phyloP scores from a whole-genome alignment of 345 rosid species.

The Hibiscus mutabilis region DNA sequence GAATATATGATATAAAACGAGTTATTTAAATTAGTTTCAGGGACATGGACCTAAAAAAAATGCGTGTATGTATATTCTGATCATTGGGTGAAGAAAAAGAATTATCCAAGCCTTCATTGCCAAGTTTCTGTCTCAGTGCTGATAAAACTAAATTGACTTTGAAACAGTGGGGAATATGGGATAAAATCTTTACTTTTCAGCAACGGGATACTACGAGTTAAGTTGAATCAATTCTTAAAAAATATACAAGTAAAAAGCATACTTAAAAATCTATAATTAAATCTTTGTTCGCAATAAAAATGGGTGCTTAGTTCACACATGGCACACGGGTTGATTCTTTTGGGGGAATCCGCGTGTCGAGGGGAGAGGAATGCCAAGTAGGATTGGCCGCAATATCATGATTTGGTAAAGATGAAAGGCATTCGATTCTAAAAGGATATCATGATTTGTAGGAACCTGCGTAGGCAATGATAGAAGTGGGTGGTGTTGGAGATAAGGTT shows the following conservation, averaged over 20 bases:
- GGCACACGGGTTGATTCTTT: background rate
- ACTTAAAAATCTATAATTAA: too few relatives aligned
- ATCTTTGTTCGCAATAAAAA: background rate
- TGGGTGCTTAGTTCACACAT: conserved; percentile 8
- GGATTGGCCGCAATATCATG: conserved; percentile 12
- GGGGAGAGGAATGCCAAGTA: background rate
- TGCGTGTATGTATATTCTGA: too few relatives aligned
- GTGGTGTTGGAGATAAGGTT: conserved; percentile 42
- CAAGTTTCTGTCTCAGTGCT: conserved; percentile 7
- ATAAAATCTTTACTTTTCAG: too few relatives aligned
- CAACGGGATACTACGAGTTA: too few relatives aligned
- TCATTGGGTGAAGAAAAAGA: background rate
- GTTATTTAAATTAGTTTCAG: background rate
- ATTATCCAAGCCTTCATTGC: conserved; percentile 18
- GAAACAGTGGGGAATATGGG: background rate
- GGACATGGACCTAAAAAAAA: background rate
- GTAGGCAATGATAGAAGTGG: conserved; percentile 19
- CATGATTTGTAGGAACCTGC: conserved; percentile 8
- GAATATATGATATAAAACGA: background rate
- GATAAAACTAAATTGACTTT: conserved; percentile 17
- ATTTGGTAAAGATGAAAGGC: conserved; percentile 35
- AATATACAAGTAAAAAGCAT: too few relatives aligned
- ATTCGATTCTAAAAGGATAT: conserved; percentile 29
- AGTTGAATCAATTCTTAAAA: too few relatives aligned
- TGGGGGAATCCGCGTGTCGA: background rate